Percentiles rank a stretch among this genome's conserved stretches.
phyloP scores from a whole-genome alignment of 257 asterid genomes.

The Scutellaria galericulata region DNA sequence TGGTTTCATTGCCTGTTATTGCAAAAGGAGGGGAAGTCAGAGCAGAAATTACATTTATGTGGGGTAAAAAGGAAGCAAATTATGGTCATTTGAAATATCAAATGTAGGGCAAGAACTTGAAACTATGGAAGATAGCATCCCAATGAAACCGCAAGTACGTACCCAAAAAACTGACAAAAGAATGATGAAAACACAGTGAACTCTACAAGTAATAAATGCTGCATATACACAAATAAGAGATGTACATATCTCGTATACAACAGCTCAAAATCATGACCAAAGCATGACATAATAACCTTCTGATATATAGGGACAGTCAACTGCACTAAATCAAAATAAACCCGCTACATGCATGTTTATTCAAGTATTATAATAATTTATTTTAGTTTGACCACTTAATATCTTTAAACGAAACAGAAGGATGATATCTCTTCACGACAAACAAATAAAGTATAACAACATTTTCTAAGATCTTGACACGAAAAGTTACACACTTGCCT shows the following conservation, averaged over 20 bases:
- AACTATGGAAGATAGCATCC: conserved; percentile 19
- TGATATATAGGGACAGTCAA: conserved; percentile 5
- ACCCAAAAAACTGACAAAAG: too few relatives aligned
- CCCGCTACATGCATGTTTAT: conserved; percentile 9
- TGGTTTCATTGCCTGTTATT: conserved; percentile 87
- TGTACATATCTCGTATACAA: not conserved
- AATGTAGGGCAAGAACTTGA: conserved; percentile 12
- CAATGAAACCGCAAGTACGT: conserved; percentile 16
- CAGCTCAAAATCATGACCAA: not conserved
- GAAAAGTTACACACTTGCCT: conserved; percentile 57
- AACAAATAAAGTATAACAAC: conserved; percentile 1
- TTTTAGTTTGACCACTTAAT: conserved; percentile 1
- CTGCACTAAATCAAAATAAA: not conserved
- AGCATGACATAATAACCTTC: not conserved
- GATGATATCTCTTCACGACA: not conserved
- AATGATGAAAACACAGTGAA: not conserved
- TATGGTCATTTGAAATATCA: conserved; percentile 17
- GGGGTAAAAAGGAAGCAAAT: conserved; percentile 20
- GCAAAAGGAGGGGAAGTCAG: conserved; percentile 26
- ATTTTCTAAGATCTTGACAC: conserved; percentile 11
- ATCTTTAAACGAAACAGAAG: not conserved
- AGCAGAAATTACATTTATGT: conserved; percentile 14
- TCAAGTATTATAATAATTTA: not conserved
- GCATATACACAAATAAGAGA: conserved; percentile 6
- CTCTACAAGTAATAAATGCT: conserved; percentile 5